Base-by-base conservation (phyloP, 2,329 filamentous ascomycete genomes). In the Grosmannia huntii region DNA sequence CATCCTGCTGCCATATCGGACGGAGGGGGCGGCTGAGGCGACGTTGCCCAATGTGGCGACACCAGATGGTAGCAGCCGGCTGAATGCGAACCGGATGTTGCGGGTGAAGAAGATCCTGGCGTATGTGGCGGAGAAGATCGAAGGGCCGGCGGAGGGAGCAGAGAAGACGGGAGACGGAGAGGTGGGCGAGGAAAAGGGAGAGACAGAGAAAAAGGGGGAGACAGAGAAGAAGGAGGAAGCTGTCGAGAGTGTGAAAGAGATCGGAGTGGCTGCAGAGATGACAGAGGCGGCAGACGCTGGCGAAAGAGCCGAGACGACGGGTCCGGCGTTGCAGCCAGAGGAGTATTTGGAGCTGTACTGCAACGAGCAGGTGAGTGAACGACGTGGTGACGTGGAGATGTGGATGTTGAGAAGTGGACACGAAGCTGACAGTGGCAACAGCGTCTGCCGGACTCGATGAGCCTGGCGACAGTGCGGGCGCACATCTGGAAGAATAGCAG, bases 51-150 rank as follows among this genome's bases (percentile, higher is more conserved):
- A 79, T 57, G 86, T 96, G 55, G 82, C 86, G 36, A 81, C 84
- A 27, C 72, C 83, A 4, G 90, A 95, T 67, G 86, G 86, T 56
- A 95, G 92, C 70, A 92, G 91, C 64, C 85, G 94, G 27, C 78
- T 99, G 56, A 99, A 97, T 69, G 94, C 94, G 12, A 99, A 97
- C 68, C 83, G 92, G 58, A 97, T 99, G 94, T 78, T 99, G 55
- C 83, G 94, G 53, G 90, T 95, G 4, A 92, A 90, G 74, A 99
- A 99, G 76, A 94, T 99, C 25, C 74, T 97, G 59, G 83, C 85
- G 0, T 99, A 99, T 66, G 83, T 99, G 21, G 89, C 90, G 1
- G 94, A 99, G 71, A 82, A 91, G 57, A 92, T 99, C 59, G 92
- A 97, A 27, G 52, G 33, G 31, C 41, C 12, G 31, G 36, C 4